Percentiles rank a stretch among this genome's conserved stretches.
Conservation (phyloP, 257 asterid species). For the Eustoma russellianum region DNA sequence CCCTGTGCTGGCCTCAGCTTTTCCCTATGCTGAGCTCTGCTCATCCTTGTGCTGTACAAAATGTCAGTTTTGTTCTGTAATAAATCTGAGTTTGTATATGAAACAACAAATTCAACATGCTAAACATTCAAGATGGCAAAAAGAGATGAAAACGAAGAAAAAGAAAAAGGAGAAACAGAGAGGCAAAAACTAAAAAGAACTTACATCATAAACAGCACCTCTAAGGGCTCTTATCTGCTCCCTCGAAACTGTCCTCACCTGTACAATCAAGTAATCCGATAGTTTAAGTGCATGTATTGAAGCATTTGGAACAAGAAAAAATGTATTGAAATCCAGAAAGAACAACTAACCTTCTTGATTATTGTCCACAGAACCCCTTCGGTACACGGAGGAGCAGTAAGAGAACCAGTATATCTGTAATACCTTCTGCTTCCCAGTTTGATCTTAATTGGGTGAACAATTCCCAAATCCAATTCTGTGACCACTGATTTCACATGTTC, state of each 20-base stretch:
- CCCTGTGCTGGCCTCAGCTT: too few relatives aligned
- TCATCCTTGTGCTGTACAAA: too few relatives aligned
- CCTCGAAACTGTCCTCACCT: constrained; percentile 55
- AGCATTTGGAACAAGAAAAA: too few relatives aligned
- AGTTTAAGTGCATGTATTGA: too few relatives aligned
- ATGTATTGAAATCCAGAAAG: not conserved
- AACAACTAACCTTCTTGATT: constrained; percentile 30
- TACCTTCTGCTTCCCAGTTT: constrained; percentile 45
- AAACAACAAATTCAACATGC: too few relatives aligned
- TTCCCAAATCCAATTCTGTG: constrained; percentile 29
- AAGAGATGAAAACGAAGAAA: not conserved
- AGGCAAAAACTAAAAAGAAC: constrained; percentile 9
- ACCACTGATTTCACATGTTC: constrained; percentile 5
- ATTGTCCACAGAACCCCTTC: constrained; percentile 75
- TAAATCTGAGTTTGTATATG: too few relatives aligned
- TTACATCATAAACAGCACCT: constrained; percentile 60
- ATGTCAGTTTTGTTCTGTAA: too few relatives aligned
- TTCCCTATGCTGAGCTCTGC: too few relatives aligned
- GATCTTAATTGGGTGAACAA: constrained; percentile 35
- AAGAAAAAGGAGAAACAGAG: too few relatives aligned
- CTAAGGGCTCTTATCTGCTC: constrained; percentile 46
- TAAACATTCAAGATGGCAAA: not conserved
- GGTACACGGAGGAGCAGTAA: constrained; percentile 79
- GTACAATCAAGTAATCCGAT: not conserved
- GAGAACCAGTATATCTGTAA: constrained; percentile 67